Percentiles rank a stretch among this genome's conserved stretches.
phyloP scores from a whole-genome alignment of 1,284 basidiomycete genomes.

The Cutaneotrichosporon cyanovorans region DNA sequence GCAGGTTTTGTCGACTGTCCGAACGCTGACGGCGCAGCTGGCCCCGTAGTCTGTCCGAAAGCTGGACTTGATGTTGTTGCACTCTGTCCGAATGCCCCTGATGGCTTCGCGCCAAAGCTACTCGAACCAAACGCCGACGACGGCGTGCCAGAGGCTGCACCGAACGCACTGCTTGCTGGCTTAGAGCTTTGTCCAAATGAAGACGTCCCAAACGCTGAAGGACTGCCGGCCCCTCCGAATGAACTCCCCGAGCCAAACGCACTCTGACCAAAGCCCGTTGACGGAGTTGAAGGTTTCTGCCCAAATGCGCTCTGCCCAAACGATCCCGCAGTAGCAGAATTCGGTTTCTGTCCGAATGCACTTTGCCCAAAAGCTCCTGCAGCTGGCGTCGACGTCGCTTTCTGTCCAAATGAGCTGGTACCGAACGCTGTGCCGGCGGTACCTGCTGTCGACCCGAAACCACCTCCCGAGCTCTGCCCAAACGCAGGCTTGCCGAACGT shows the following conservation, averaged over 20 bases:
- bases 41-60: neutral
- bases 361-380: neutral
- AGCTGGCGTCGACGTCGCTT: neutral
- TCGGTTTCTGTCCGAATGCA: conserved; percentile 6
- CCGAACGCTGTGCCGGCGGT: neutral
- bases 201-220: conserved; percentile 5
- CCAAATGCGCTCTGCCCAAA: conserved; percentile 12
- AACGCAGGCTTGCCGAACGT: neutral
- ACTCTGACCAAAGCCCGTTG: conserved; percentile 6
- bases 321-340: neutral
- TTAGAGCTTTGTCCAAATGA: conserved; percentile 8
- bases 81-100: conserved; percentile 21
- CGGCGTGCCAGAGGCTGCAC: neutral
- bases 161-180: conserved; percentile 7
- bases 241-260: conserved; percentile 4
- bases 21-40: neutral
- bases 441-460: neutral
- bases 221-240: neutral
- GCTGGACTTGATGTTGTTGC: neutral
- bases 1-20: neutral
- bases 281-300: neutral
- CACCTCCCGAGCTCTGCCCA: neutral
- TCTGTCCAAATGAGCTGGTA: conserved; percentile 1
- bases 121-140: conserved; percentile 7
- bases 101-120: conserved; percentile 4